Conservation (phyloP, 306 rosid species). For the Castanea mollissima region DNA sequence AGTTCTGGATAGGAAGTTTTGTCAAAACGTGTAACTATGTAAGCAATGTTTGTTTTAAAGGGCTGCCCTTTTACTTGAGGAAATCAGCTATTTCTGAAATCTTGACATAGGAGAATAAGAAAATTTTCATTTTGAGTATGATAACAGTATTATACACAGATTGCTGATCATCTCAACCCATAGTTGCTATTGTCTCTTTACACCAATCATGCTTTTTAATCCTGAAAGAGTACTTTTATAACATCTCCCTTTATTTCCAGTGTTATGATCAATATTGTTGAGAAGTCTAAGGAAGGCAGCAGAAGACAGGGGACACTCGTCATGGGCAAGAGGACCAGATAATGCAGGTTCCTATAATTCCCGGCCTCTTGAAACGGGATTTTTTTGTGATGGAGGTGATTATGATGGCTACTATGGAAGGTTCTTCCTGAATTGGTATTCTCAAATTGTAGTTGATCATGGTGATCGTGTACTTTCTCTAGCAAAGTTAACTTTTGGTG, state of each 20-base stretch:
- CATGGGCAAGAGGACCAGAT: constrained; percentile 97
- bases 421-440: constrained; percentile 96
- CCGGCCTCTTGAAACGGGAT: constrained; percentile 90
- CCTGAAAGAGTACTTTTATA: constrained; percentile 7
- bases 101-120: background rate
- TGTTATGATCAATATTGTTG: constrained; percentile 86
- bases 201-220: background rate
- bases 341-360: constrained; percentile 93
- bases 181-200: constrained; percentile 2
- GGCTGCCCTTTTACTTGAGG: background rate
- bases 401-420: constrained; percentile 96
- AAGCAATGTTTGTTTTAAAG: background rate
- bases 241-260: constrained; percentile 37
- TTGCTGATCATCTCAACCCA: constrained; percentile 17
- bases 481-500: constrained; percentile 89
- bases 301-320: constrained; percentile 78
- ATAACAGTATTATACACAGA: background rate
- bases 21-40: background rate
- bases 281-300: constrained; percentile 86
- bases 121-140: background rate
- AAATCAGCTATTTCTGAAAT: background rate
- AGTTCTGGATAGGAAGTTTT: background rate
- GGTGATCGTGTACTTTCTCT: constrained; percentile 81
- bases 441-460: constrained; percentile 81
- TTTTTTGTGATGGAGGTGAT: constrained; percentile 98